Base-by-base conservation (phyloP, 1,284 basidiomycete genomes). In the Cutaneotrichosporon cavernicola region DNA sequence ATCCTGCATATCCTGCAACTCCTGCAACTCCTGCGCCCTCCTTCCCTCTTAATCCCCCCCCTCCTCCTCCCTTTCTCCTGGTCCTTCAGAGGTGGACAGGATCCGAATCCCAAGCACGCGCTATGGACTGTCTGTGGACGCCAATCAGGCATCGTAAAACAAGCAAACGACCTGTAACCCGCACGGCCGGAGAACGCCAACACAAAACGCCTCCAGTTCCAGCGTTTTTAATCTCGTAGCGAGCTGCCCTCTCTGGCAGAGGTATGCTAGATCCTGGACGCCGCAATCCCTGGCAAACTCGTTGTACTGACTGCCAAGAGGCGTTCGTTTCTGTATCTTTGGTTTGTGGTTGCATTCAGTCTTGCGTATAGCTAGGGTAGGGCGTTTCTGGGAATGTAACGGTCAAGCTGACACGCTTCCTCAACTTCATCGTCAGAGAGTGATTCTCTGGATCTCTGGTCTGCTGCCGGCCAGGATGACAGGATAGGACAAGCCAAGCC, bases 201-300 rank as follows among this genome's bases (percentile, higher is more conserved):
- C 30, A 31, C 30, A 31, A 53, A 34, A 53, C 51, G 51, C 51
- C 51, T 53, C 51, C 30, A 53, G 51, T 53, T 53, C 51, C 30
- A 53, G 51, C 18, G n/a, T n/a, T 18, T 47, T 47, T 53, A 18
- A 53, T 53, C 30, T 32, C 18, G 30, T 34, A 30, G 31, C 26
- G 16, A n/a, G 16, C 16, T 53, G 31, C 13, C 46, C 46, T 47
- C 18, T 8, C 30, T 16, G 10, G 4, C 14, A 34, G 30, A 18
- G 51, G 51, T 11, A 53, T 53, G 51, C 51, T 18, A 53, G 51
- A 53, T 53, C 51, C 51, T 53, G 51, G 34, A 5, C 30, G 49
- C 22, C 43, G 43, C 43, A 9, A 18, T n/a, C 43, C 43, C 43
- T 46, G 43, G 43, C 40, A 13, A 16, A 18, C 18, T 46, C 43